A percentile compares a stretch with the other conserved stretches of the same genome.
Evolutionary conservation across 768 basidiomycete species (phyloP).

Genomic region (Calocybe cyanea): DNA sequence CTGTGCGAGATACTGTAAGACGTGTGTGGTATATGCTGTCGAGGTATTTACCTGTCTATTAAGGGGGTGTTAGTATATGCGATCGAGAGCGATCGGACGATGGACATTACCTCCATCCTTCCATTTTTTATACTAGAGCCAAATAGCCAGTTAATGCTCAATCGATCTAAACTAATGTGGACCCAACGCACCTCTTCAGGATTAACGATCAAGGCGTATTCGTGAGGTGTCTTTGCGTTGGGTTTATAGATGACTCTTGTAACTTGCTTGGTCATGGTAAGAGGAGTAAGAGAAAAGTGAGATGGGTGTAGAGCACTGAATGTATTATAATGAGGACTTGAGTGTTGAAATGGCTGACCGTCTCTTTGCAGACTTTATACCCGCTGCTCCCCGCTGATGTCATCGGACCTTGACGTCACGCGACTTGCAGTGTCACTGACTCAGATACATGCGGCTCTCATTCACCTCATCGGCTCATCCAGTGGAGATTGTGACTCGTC

Average conservation of each 20-base stretch:
- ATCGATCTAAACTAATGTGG: constrained; percentile 3
- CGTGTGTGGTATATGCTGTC: not conserved
- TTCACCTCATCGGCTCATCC: not conserved
- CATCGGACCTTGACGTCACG: constrained; percentile 25
- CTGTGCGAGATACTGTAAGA: constrained; percentile 30
- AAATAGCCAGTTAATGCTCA: constrained; percentile 9
- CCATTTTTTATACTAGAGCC: constrained; percentile 68
- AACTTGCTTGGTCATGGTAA: constrained; percentile 41
- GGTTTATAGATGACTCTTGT: constrained; percentile 82
- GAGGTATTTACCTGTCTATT: constrained; percentile 61
- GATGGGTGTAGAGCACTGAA: constrained; percentile 10
- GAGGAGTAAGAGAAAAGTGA: constrained; percentile 6
- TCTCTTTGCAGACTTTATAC: constrained; percentile 14
- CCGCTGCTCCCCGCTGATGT: constrained; percentile 19
- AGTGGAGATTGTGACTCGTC: not conserved
- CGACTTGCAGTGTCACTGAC: constrained; percentile 18
- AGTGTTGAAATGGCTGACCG: not conserved
- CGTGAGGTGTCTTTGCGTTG: constrained; percentile 64
- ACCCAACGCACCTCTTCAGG: constrained; percentile 48
- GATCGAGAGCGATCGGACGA: constrained; percentile 14
- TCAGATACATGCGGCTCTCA: constrained; percentile 1
- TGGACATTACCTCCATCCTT: constrained; percentile 63
- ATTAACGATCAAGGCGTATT: constrained; percentile 70
- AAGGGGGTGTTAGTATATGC: constrained; percentile 15
- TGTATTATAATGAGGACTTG: constrained; percentile 2